These are phyloP conservation scores for Cercospora canescens DNA, from an alignment of 2,329 filamentous ascomycete genomes.

Conservation along the genomic window DNA sequence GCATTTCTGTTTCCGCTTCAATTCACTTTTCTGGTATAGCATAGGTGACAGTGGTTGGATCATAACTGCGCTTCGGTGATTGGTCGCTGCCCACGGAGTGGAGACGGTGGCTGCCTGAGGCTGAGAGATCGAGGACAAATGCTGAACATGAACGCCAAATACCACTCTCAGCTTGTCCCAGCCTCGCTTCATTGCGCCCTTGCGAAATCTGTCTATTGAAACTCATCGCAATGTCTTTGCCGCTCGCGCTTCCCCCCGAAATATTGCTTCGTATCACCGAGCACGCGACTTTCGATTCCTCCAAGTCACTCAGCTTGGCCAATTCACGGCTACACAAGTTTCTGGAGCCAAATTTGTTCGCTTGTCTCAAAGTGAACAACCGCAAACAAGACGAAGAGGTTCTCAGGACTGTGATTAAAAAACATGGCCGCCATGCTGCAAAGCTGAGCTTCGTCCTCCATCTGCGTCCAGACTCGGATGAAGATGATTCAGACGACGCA, in stretches of 20 bases:
- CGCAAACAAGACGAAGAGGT: not conserved
- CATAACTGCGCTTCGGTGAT: not conserved
- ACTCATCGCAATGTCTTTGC: not conserved
- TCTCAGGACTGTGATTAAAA: not conserved
- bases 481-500: not conserved
- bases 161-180: too few relatives aligned
- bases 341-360: slow-evolving; percentile 4
- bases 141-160: not conserved
- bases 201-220: not conserved
- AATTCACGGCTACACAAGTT: slow-evolving; percentile 4
- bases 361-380: slow-evolving; percentile 1
- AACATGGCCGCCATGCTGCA: slow-evolving; percentile 3
- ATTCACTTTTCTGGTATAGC: not conserved
- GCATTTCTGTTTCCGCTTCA: not conserved
- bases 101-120: not conserved
- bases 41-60: not conserved
- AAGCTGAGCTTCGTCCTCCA: slow-evolving; percentile 5
- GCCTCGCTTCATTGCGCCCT: not conserved
- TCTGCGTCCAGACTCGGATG: not conserved
- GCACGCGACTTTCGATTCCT: not conserved
- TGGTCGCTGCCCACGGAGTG: not conserved
- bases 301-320: not conserved
- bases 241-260: not conserved
- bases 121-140: not conserved
- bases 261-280: slow-evolving; percentile 8